Evolutionary conservation across 2,329 filamentous ascomycete species (phyloP).

Genomic region (Dryadomyces quercus-mongolicae): DNA sequence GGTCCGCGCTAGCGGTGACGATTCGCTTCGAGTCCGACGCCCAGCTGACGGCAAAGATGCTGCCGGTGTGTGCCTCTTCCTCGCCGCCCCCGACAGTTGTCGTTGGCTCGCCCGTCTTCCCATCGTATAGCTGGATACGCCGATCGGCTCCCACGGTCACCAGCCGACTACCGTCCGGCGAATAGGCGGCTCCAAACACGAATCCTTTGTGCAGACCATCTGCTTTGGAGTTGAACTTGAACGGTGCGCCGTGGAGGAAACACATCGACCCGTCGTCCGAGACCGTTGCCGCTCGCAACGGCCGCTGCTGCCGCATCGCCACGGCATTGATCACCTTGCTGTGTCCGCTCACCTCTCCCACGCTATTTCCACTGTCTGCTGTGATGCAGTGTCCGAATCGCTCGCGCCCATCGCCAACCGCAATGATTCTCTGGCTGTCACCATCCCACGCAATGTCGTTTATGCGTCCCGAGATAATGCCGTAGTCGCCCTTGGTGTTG

Average conservation of each 20-base stretch:
- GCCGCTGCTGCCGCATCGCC: slow-evolving; percentile 76
- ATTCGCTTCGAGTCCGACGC: slow-evolving; percentile 73
- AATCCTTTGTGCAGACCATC: slow-evolving; percentile 76
- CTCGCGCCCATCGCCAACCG: slow-evolving; percentile 89
- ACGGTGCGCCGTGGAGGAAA: slow-evolving; percentile 88
- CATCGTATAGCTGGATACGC: slow-evolving; percentile 89
- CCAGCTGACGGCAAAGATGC: slow-evolving; percentile 89
- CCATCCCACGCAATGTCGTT: slow-evolving; percentile 97
- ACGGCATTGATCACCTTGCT: slow-evolving; percentile 85
- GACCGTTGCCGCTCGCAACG: slow-evolving; percentile 82
- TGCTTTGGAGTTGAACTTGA: slow-evolving; percentile 86
- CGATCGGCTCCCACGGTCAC: slow-evolving; percentile 89
- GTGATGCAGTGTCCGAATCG: slow-evolving; percentile 90
- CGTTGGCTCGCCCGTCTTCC: slow-evolving; percentile 81
- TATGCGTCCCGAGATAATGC: slow-evolving; percentile 86
- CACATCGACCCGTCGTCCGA: slow-evolving; percentile 83
- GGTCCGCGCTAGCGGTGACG: slow-evolving; percentile 85
- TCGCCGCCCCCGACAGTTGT: slow-evolving; percentile 40
- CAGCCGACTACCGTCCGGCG: slow-evolving; percentile 69
- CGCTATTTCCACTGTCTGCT: slow-evolving; percentile 88
- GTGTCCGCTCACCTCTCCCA: slow-evolving; percentile 89
- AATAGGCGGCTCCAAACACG: slow-evolving; percentile 78
- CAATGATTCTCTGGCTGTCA: slow-evolving; percentile 91
- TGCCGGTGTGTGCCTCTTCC: slow-evolving; percentile 66
- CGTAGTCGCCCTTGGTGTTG: slow-evolving; percentile 86